These are phyloP conservation scores for Scytalidium lignicola DNA, from an alignment of 2,329 filamentous ascomycete species.

Conservation along the genomic window DNA sequence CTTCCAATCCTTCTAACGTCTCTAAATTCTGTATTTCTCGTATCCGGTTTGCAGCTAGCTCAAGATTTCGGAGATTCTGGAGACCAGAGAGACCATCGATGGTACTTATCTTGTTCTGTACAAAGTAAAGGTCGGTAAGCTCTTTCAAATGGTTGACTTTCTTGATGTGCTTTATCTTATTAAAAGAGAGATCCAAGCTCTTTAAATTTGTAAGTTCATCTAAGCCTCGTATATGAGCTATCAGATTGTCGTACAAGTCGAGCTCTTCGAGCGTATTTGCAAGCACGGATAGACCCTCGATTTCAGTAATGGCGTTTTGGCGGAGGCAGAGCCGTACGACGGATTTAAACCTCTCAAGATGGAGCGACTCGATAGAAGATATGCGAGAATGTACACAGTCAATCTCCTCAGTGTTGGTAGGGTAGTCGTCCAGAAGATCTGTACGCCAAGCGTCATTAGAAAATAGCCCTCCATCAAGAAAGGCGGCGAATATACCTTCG, in stretches of 20 bases:
- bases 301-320: constrained; percentile 80
- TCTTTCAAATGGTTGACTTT: constrained; percentile 72
- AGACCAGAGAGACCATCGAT: constrained; percentile 82
- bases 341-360: constrained; percentile 77
- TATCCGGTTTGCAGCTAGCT: constrained; percentile 89
- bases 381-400: constrained; percentile 87
- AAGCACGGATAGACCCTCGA: constrained; percentile 67
- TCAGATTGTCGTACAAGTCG: constrained; percentile 94
- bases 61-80: constrained; percentile 71
- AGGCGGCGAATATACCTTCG: constrained; percentile 53
- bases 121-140: constrained; percentile 81
- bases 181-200: constrained; percentile 88
- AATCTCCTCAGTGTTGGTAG: constrained; percentile 66
- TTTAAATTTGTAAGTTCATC: constrained; percentile 72
- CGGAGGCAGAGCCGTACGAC: constrained; percentile 79
- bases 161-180: constrained; percentile 99
- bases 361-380: constrained; percentile 68
- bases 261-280: constrained; percentile 70
- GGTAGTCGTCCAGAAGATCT: constrained; percentile 59
- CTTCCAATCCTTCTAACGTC: constrained; percentile 68
- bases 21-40: constrained; percentile 84
- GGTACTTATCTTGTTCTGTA: constrained; percentile 86
- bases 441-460: constrained; percentile 14
- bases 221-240: constrained; percentile 78
- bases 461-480: neutral